Percentiles rank a stretch among this genome's conserved stretches.
These are phyloP conservation scores for Alternaria incomplexa DNA, from an alignment of 2,329 filamentous ascomycete species.

Conservation along the genomic window DNA sequence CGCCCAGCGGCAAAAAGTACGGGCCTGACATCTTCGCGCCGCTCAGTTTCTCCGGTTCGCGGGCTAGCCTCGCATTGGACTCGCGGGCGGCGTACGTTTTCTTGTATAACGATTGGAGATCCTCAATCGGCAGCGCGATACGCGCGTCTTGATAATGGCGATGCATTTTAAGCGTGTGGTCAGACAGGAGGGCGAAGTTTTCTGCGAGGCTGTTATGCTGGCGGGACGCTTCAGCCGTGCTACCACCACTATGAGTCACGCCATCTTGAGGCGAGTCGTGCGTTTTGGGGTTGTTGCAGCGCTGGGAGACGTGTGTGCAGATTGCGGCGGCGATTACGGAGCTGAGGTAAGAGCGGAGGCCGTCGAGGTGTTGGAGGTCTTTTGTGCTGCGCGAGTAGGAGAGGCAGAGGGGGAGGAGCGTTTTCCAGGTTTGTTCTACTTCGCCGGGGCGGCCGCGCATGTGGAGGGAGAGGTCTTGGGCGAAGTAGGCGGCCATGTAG, in stretches of 20 bases:
- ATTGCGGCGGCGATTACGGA: conserved; percentile 50
- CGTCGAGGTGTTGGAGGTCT: conserved; percentile 47
- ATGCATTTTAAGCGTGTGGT: conserved; percentile 35
- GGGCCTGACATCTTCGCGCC: conserved; percentile 43
- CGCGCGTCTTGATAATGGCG: conserved; percentile 38
- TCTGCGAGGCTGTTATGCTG: conserved; percentile 27
- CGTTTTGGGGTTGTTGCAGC: conserved; percentile 21
- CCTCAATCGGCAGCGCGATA: conserved; percentile 40
- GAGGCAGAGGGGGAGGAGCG: conserved; percentile 43
- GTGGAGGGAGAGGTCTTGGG: conserved; percentile 37
- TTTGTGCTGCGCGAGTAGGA: conserved; percentile 41
- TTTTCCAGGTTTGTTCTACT: conserved; percentile 47
- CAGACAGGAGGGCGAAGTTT: conserved; percentile 36
- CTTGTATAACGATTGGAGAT: conserved; percentile 46
- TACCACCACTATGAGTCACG: neutral
- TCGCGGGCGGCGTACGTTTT: conserved; percentile 46
- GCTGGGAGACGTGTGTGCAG: conserved; percentile 40
- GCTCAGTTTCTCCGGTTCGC: conserved; percentile 43
- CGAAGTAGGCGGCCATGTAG: conserved; percentile 48
- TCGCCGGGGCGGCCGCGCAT: conserved; percentile 40
- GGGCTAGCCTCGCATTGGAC: conserved; percentile 21
- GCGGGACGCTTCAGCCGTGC: conserved; percentile 28
- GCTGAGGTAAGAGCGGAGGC: conserved; percentile 50
- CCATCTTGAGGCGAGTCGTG: conserved; percentile 36
- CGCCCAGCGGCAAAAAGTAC: conserved; percentile 50